phyloP scores from a whole-genome alignment of 1,139 yeast species.

The Zhuliangozyma parablackwelliae region DNA sequence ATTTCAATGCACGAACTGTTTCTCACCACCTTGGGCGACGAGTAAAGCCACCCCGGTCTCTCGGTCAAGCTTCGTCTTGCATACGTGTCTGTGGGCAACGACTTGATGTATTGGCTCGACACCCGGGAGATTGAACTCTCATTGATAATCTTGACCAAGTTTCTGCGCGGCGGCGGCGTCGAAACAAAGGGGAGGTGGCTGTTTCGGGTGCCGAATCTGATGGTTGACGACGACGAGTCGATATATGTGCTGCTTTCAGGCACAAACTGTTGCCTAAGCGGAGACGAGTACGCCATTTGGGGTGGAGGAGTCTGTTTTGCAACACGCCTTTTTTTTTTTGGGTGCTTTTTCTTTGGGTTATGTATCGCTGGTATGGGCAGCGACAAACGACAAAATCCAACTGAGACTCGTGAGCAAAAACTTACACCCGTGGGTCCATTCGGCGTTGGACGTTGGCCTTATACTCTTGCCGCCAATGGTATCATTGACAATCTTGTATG shows the following conservation, averaged over 20 bases:
- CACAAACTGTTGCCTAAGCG: conserved; percentile 1
- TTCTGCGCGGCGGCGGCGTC: neutral
- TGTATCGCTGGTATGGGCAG: conserved; percentile 21
- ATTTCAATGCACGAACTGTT: conserved; percentile 8
- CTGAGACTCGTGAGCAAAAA: conserved; percentile 67
- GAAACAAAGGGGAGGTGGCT: neutral
- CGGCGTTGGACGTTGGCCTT: conserved; percentile 65
- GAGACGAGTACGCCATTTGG: conserved; percentile 6
- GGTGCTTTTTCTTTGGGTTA: neutral
- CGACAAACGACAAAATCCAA: conserved; percentile 48
- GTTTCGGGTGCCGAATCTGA: neutral
- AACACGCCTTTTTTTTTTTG: neutral
- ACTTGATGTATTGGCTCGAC: neutral
- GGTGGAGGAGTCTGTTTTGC: conserved; percentile 1
- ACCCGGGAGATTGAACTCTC: conserved; percentile 4
- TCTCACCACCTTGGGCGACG: too few species aligned
- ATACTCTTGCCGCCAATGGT: conserved; percentile 77
- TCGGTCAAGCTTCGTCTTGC: too few species aligned
- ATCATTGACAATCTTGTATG: conserved; percentile 58
- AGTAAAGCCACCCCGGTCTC: too few species aligned
- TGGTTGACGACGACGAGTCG: conserved; percentile 3
- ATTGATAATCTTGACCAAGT: conserved; percentile 4
- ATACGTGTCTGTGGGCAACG: too few species aligned
- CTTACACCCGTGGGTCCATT: conserved; percentile 91
- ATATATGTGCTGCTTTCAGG: conserved; percentile 1